These are phyloP conservation scores for Pisolithus sp. DNA, from an alignment of 768 basidiomycete genomes.

Conservation along the genomic window DNA sequence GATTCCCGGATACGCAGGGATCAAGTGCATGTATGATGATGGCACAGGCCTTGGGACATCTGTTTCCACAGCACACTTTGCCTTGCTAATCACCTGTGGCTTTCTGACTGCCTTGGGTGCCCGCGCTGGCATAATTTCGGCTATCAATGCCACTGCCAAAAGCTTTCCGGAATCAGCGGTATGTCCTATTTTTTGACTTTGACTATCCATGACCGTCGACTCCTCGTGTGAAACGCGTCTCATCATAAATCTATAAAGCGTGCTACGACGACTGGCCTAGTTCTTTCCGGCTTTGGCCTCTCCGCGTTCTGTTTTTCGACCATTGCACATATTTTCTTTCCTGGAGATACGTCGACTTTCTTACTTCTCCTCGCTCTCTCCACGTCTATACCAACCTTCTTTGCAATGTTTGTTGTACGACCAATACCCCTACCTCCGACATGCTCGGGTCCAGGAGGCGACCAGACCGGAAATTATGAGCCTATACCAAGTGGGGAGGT, in stretches of 20 bases:
- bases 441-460: slow-evolving; percentile 24
- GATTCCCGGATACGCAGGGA: slow-evolving; percentile 63
- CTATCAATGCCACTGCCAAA: slow-evolving; percentile 74
- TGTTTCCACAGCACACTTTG: slow-evolving; percentile 37
- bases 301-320: slow-evolving; percentile 85
- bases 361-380: slow-evolving; percentile 66
- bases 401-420: slow-evolving; percentile 63
- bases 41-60: slow-evolving; percentile 30
- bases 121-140: slow-evolving; percentile 54
- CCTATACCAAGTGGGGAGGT: not conserved
- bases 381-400: slow-evolving; percentile 65
- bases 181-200: slow-evolving; percentile 16
- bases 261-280: slow-evolving; percentile 64
- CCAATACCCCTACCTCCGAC: slow-evolving; percentile 44
- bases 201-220: too few species aligned
- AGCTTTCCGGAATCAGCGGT: slow-evolving; percentile 66
- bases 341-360: slow-evolving; percentile 70
- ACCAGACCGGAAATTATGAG: not conserved
- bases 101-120: slow-evolving; percentile 71
- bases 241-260: slow-evolving; percentile 35
- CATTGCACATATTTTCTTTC: slow-evolving; percentile 59
- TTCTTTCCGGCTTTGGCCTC: slow-evolving; percentile 80
- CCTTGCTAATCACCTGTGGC: slow-evolving; percentile 49
- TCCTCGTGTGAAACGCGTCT: not conserved
- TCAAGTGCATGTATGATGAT: slow-evolving; percentile 53